Evolutionary conservation across 352 stramenopile genomes (phyloP).

Genomic region (Globisporangium viniferum): DNA sequence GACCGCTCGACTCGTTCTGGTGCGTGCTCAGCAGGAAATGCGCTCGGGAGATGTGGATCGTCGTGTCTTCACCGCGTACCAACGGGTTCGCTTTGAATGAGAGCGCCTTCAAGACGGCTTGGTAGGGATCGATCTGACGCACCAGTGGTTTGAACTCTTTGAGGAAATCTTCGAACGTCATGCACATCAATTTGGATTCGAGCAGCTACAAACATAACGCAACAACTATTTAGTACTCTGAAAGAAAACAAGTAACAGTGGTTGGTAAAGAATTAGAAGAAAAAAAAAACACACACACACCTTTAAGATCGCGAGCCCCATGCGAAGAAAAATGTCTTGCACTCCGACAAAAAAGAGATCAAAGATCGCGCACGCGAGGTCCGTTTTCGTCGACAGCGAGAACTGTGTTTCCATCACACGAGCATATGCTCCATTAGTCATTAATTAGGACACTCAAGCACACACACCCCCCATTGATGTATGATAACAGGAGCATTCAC

Average conservation of each 20-base stretch:
- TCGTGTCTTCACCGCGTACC: conserved; percentile 53
- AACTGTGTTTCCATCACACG: conserved; percentile 33
- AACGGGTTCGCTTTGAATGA: conserved; percentile 46
- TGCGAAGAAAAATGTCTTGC: conserved; percentile 77
- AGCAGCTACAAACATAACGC: conserved; percentile 27
- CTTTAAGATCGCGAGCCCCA: conserved; percentile 78
- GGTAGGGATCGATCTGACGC: conserved; percentile 72
- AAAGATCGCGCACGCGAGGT: conserved; percentile 79
- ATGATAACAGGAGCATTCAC: background rate
- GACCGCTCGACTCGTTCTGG: conserved; percentile 25
- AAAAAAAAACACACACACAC: too few species aligned
- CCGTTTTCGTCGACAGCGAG: conserved; percentile 77
- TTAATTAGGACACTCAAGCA: background rate
- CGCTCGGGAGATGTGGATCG: conserved; percentile 42
- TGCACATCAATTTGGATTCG: conserved; percentile 79
- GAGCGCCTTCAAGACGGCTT: conserved; percentile 63
- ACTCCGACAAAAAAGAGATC: conserved; percentile 83
- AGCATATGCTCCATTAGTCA: background rate
- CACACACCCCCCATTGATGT: too few species aligned
- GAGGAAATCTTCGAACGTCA: conserved; percentile 82
- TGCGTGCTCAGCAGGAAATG: conserved; percentile 40
- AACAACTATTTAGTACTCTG: background rate
- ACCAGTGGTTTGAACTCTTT: conserved; percentile 80
- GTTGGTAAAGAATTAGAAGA: too few species aligned
- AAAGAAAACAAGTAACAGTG: background rate